Conservation (phyloP, 768 basidiomycete genomes). For the Tylopilus rubrobrunneus region DNA sequence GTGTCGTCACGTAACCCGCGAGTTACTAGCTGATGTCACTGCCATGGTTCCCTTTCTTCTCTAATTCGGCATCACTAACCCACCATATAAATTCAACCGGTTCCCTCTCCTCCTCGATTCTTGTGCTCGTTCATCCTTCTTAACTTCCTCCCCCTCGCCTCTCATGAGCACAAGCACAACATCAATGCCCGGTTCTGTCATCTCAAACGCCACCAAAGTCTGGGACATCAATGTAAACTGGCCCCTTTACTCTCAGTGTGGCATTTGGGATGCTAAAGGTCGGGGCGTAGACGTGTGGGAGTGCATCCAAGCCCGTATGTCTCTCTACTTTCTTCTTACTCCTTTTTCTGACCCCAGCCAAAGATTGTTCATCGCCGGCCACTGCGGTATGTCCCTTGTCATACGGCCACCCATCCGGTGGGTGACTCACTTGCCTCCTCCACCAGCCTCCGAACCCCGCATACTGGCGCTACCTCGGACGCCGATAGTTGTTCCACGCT, state of each 20-base stretch:
- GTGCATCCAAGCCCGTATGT: conserved; percentile 60
- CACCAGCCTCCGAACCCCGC: conserved; percentile 39
- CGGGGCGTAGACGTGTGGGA: conserved; percentile 76
- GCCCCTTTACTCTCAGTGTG: conserved; percentile 63
- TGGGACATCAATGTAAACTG: conserved; percentile 70
- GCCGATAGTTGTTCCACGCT: conserved; percentile 27
- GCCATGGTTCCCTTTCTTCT: conserved; percentile 28
- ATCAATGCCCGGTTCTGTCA: conserved; percentile 33
- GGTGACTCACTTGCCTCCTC: conserved; percentile 2
- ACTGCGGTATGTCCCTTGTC: conserved; percentile 34
- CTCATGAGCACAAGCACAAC: conserved; percentile 22
- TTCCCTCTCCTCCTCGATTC: conserved; percentile 7
- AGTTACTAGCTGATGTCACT: conserved; percentile 30
- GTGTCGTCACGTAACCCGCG: conserved; percentile 22
- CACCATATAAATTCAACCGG: conserved; percentile 27
- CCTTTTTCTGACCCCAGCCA: conserved; percentile 6
- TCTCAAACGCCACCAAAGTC: conserved; percentile 63
- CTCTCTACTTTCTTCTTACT: background rate
- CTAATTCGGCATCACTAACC: conserved; percentile 25
- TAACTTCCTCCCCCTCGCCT: background rate
- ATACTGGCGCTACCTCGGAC: conserved; percentile 49
- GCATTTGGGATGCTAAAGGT: conserved; percentile 63
- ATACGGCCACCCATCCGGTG: background rate
- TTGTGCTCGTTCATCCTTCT: conserved; percentile 3
- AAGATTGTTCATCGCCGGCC: conserved; percentile 58